Evolutionary conservation across 805 yeast genomes (phyloP).

Genomic region (Candida namnaoensis): DNA sequence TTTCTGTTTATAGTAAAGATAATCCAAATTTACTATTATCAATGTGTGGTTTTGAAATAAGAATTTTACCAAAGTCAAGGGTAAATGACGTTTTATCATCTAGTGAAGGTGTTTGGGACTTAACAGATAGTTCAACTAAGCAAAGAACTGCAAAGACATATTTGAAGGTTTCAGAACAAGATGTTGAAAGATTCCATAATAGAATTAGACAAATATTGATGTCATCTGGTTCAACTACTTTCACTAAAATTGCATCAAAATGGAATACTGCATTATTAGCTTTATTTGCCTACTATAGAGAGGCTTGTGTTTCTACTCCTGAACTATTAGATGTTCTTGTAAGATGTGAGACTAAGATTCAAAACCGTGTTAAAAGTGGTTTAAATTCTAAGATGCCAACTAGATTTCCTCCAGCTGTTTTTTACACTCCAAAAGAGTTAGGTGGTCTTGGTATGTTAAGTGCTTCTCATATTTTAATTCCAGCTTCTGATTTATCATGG

Average conservation of each 20-base stretch:
- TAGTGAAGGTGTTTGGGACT: slow-evolving; percentile 89
- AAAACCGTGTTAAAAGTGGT: slow-evolving; percentile 90
- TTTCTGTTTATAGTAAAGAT: slow-evolving; percentile 84
- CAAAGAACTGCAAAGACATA: slow-evolving; percentile 87
- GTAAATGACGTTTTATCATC: slow-evolving; percentile 40
- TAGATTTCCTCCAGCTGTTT: slow-evolving; percentile 97
- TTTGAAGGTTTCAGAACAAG: slow-evolving; percentile 75
- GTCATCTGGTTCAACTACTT: slow-evolving; percentile 95
- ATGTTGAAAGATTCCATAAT: slow-evolving; percentile 71
- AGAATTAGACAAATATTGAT: slow-evolving; percentile 82
- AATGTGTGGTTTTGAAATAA: slow-evolving; percentile 92
- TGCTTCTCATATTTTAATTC: slow-evolving; percentile 93
- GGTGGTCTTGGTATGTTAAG: slow-evolving; percentile 98
- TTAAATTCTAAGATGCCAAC: slow-evolving; percentile 98
- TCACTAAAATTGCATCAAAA: slow-evolving; percentile 86
- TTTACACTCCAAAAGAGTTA: slow-evolving; percentile 92
- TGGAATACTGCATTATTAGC: slow-evolving; percentile 94
- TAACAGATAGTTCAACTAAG: slow-evolving; percentile 58
- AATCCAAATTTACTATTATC: slow-evolving; percentile 84
- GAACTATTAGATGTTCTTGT: slow-evolving; percentile 73
- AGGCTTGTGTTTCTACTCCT: slow-evolving; percentile 83
- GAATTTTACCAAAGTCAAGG: slow-evolving; percentile 74
- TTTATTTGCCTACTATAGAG: slow-evolving; percentile 83
- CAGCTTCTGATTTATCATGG: slow-evolving; percentile 87
- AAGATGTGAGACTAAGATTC: slow-evolving; percentile 86